A percentile compares a stretch with the other conserved stretches of the same genome.
phyloP scores from a whole-genome alignment of 345 rosid genomes.

The Salix brachista region DNA sequence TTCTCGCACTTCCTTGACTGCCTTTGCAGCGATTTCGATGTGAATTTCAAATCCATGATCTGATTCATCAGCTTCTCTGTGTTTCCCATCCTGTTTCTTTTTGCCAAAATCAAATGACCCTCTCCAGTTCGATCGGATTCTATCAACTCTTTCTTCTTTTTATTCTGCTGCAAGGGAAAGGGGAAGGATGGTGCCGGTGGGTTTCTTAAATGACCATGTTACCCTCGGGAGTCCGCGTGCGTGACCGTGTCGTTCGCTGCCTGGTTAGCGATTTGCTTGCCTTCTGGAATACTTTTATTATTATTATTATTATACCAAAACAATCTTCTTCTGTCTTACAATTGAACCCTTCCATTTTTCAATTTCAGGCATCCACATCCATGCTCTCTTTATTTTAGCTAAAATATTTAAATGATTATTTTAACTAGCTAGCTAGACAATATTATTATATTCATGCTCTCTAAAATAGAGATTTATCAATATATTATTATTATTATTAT shows the following conservation, averaged over 20 bases:
- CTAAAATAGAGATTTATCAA: no score
- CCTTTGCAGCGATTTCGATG: slow-evolving; percentile 84
- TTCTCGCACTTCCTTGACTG: slow-evolving; percentile 96
- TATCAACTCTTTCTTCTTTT: background rate
- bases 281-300: background rate
- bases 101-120: no score
- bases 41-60: slow-evolving; percentile 93
- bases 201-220: background rate
- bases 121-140: no score
- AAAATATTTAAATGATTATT: no score
- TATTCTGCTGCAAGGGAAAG: background rate
- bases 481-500: no score
- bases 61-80: slow-evolving; percentile 88
- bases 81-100: slow-evolving; percentile 55
- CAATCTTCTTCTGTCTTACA: no score
- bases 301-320: no score
- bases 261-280: background rate
- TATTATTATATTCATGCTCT: no score
- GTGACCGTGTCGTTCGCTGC: background rate
- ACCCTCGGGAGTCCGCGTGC: background rate
- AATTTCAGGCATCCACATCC: no score
- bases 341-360: no score
- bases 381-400: no score
- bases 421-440: no score
- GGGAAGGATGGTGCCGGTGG: background rate